Base-by-base conservation (phyloP, 495 filamentous ascomycete genomes). In the Lasiosphaeria miniovina region DNA sequence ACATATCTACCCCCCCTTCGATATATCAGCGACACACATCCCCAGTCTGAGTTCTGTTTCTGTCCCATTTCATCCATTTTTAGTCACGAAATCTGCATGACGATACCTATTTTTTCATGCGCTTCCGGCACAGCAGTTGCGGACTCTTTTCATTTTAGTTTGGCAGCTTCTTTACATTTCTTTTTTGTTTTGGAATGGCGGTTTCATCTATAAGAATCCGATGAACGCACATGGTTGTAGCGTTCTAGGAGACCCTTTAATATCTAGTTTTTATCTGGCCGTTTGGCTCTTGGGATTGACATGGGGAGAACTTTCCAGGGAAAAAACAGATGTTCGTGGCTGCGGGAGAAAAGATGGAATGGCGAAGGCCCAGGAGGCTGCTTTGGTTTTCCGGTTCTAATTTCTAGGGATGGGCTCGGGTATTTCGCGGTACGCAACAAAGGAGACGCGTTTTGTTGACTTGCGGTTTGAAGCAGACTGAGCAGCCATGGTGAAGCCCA, bases 111-210 rank as follows among this genome's bases (percentile, higher is more conserved):
- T 9, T 70, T 74, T 66, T 78, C 77, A 72, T 80, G 74, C 75
- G 61, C 78, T 77, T 78, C 77, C 77, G 75, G 80, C 73, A 80
- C 80, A 77, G 73, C 75, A 74, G 75, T 75, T 68, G 65, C 70
- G 60, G 43, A 51, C 52, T 57, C 71, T 64, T 61, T 64, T 58
- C 68, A 52, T 41, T 56, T 62, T 57, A 57, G 40, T 59, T 59
- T 52, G n/a, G 49, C 53, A 49, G 57, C 45, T 52, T 54, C 52
- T 56, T 60, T 61, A 24, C 36, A 38, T 41, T 49, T 57, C 41
- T 57, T 46, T 54, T 46, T 48, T 38, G 49, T 46, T 57, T 63
- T 60, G 57, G 50, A 41, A 57, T 53, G 60, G 59, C 57, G 57
- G 58, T 64, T 55, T 61, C 45, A 12, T 60, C 58, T 61, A 58